A percentile compares a stretch with the other conserved stretches of the same genome.
Conservation (phyloP, 225 moss, liverwort and hornwort genomes). For the Neckera pumila region DNA sequence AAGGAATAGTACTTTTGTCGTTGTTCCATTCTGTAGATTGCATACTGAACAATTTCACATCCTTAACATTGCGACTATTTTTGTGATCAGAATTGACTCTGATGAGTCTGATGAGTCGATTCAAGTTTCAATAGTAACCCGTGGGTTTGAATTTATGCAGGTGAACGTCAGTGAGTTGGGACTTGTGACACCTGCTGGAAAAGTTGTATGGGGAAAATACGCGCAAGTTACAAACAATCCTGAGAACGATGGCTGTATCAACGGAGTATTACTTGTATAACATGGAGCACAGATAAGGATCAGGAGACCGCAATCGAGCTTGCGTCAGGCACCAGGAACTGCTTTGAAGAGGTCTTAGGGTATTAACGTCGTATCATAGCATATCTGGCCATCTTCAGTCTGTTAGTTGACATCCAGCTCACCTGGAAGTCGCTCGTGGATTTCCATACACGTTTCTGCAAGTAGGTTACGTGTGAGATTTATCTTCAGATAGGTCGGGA, state of each 20-base stretch:
- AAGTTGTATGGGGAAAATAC: conserved; percentile 99
- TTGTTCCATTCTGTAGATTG: not conserved
- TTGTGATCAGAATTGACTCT: not conserved
- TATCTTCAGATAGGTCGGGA: not conserved
- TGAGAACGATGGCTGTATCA: conserved; percentile 97
- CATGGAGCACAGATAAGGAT: not conserved
- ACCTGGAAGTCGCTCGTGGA: not conserved
- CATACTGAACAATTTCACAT: not conserved
- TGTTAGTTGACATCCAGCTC: not conserved
- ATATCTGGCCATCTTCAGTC: not conserved
- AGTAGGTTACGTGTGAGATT: not conserved
- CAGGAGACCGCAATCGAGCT: not conserved
- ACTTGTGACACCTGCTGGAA: conserved; percentile 93
- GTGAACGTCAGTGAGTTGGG: conserved; percentile 96
- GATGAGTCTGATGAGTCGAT: not conserved
- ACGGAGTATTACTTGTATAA: conserved; percentile 81
- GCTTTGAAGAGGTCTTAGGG: not conserved
- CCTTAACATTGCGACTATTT: not conserved
- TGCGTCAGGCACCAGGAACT: not conserved
- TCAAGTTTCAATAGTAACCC: not conserved
- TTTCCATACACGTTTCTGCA: conserved; percentile 1
- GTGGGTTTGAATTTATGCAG: conserved; percentile 21
- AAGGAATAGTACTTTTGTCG: not conserved
- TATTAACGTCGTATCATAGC: not conserved
- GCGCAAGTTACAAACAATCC: conserved; percentile 98